Base-by-base conservation (phyloP, 306 rosid species). In the Begonia peltatifolia region DNA sequence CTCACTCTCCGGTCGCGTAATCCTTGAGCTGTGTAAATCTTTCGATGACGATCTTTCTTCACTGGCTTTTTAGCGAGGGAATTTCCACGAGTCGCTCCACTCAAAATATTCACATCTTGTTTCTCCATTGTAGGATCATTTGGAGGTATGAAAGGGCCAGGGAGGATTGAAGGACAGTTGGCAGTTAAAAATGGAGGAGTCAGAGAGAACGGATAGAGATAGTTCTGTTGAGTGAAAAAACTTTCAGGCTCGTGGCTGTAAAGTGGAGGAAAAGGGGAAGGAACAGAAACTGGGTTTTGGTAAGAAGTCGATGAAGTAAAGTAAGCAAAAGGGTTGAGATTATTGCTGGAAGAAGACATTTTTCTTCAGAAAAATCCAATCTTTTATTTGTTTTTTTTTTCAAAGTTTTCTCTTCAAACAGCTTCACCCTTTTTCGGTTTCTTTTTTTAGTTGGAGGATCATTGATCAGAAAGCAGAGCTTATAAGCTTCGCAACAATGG, bases 11-110 rank as follows among this genome's bases (percentile, higher is more conserved):
- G 59, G 52, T 90, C 97, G 18, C 97, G 76, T 62, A 83, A 58
- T 3, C 97, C 97, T 54, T 86, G 97, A 4, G 97, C 77, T n/a
- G 97, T 90, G 77, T 65, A 68, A 78, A 90, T 90, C 92, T 90
- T 90, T 72, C 95, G 83, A 73, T 90, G 97, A 22, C 86, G 68
- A 14, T 90, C 94, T 63, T 83, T 90, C 79, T 78, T 90, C 11
- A 50, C 36, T 0, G 74, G 49, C 9, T 69, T 79, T 67, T 67
- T 70, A 2, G 64, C 1, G 14, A 44, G 47, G 47, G 47, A 44
- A 44, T 44, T 44, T 11, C 36, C 36, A 3, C 36, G 36, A 30
- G 36, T 2, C 6, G 36, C 36, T 30, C 36, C 36, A 30, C 36
- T 30, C 36, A 1, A 30, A 30, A 30, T 30, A 6, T 30, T 30